Base-by-base conservation (phyloP, 73 alveolate species). In the Paramecium bursaria region DNA sequence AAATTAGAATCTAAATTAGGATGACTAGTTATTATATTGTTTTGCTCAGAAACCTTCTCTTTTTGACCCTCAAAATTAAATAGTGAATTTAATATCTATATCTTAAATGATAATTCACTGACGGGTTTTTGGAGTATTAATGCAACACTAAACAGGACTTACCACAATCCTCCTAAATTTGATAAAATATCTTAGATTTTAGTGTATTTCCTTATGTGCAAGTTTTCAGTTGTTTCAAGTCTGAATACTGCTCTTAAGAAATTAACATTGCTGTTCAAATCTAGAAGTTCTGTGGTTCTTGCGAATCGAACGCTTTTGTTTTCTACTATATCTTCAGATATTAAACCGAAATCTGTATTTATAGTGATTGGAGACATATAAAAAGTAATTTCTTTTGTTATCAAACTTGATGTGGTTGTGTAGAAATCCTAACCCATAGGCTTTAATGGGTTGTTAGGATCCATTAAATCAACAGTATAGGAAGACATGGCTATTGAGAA, bases 81-180 rank as follows among this genome's bases (percentile, higher is more conserved):
- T 6, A 48, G 19, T 3, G 61, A 48, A 48, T 48, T 48, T 3
- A 48, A 13, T 13, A 48, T 48, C 15, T 13, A 13, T 6, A 48
- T 3, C 6, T 48, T 13, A 48, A 13, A 48, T 13, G 61, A 48
- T 6, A 48, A 13, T 13, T 3, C 15, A 13, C 19, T 48, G 4
- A 48, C 15, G 4, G 61, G 61, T 48, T 48, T 48, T 13, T 48
- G 15, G 4, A 48, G 10, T 13, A 48, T 4, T 4, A 6, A 48
- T 4, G 61, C 61, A 48, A 48, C 48, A 57, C 76, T 67, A 15
- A 67, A 67, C 1, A 67, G 50, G 10, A 67, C 82, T 42, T 67
- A 31, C 82, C 82, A 67, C 44, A 67, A 42, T 1, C 82, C 82
- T 19, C 82, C 82, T 7, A 67, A 42, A 9, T 67, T 35, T 15